Conservation (phyloP, 192 early-diverging fungal genomes). For the Helicostylum pulchrum region DNA sequence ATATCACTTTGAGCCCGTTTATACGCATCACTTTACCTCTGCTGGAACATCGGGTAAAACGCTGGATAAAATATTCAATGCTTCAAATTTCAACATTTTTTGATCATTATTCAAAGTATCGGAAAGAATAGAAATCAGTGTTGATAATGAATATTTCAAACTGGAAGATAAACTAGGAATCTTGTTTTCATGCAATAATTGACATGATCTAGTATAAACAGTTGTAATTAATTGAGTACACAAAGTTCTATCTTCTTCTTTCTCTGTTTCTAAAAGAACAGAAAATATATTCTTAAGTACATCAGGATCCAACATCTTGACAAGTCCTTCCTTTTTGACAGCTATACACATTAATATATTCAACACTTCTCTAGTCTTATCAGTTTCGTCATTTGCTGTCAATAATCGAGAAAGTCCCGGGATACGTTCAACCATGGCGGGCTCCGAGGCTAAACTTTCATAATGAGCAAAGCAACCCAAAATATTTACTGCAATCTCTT, state of each 20-base stretch:
- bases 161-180: conserved; percentile 19
- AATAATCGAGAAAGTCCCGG: conserved; percentile 32
- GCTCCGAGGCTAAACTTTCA: conserved; percentile 21
- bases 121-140: conserved; percentile 24
- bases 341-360: conserved; percentile 34
- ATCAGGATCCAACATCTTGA: conserved; percentile 31
- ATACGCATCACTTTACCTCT: conserved; percentile 11
- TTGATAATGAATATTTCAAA: conserved; percentile 17
- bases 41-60: conserved; percentile 21
- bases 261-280: conserved; percentile 21
- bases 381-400: conserved; percentile 31
- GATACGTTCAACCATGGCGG: conserved; percentile 32
- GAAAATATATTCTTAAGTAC: conserved; percentile 26
- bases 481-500: conserved; percentile 42
- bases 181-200: conserved; percentile 1
- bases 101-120: conserved; percentile 26
- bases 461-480: conserved; percentile 36
- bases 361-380: conserved; percentile 35
- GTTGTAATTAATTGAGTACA: conserved; percentile 20
- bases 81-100: conserved; percentile 34
- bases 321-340: conserved; percentile 23
- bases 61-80: conserved; percentile 29
- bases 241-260: conserved; percentile 29
- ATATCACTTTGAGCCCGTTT: background rate
- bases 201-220: conserved; percentile 15